Percentiles rank a stretch among this genome's conserved stretches.
These are phyloP conservation scores for Crithidia bombi DNA, from an alignment of 208 protist species.

Conservation along the genomic window DNA sequence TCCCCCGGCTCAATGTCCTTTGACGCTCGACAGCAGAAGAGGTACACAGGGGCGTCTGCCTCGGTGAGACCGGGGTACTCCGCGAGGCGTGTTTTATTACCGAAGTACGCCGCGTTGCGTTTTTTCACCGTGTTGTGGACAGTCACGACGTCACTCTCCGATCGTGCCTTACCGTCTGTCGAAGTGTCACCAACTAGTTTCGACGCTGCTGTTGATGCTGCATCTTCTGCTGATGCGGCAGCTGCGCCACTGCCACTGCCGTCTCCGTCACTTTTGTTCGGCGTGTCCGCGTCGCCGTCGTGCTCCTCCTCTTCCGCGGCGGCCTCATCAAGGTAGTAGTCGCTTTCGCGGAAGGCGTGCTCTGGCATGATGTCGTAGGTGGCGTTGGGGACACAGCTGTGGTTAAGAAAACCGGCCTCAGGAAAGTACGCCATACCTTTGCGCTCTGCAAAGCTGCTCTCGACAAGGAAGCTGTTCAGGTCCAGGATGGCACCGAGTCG, in stretches of 20 bases:
- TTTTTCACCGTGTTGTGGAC: not conserved
- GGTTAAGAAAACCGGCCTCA: constrained; percentile 87
- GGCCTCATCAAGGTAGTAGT: constrained; percentile 78
- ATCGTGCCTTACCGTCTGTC: not conserved
- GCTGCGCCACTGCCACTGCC: not conserved
- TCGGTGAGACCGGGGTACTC: constrained; percentile 47
- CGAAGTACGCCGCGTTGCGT: constrained; percentile 33
- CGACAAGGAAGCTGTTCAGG: constrained; percentile 88
- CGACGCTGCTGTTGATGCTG: not conserved
- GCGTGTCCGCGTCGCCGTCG: constrained; percentile 4
- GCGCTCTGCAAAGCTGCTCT: constrained; percentile 80
- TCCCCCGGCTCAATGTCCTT: constrained; percentile 70
- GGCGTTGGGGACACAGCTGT: constrained; percentile 87
- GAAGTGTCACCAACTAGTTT: not conserved
- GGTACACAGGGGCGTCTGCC: constrained; percentile 57
- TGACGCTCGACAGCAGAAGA: constrained; percentile 89
- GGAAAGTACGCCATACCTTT: constrained; percentile 92
- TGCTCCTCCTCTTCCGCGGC: constrained; percentile 3
- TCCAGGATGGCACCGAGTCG: constrained; percentile 85
- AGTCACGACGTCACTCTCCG: not conserved
- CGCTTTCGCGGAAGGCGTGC: constrained; percentile 75
- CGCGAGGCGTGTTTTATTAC: constrained; percentile 16
- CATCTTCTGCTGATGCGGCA: not conserved
- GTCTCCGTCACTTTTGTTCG: not conserved
- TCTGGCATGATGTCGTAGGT: constrained; percentile 86